Percentiles rank a stretch among this genome's conserved stretches.
phyloP scores from a whole-genome alignment of 2,329 filamentous ascomycete species.

The Elsinoe arachidis region DNA sequence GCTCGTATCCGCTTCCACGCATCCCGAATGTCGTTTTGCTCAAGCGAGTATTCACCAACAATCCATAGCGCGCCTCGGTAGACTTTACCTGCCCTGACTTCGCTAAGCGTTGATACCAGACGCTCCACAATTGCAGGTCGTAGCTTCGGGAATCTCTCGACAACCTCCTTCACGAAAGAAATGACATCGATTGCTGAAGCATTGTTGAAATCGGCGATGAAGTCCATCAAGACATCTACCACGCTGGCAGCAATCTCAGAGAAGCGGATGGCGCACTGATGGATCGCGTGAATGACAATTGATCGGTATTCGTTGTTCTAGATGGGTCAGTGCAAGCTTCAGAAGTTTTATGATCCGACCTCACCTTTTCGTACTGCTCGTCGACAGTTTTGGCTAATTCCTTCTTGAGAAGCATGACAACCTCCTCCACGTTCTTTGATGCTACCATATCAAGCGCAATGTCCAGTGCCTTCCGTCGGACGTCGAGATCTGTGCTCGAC shows the following conservation, averaged over 20 bases:
- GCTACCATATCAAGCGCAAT: constrained; percentile 97
- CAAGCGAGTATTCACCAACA: constrained; percentile 90
- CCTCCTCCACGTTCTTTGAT: constrained; percentile 97
- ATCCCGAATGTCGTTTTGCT: constrained; percentile 87
- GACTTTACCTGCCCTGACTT: constrained; percentile 93
- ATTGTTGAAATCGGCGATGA: constrained; percentile 97
- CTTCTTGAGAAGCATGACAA: constrained; percentile 92
- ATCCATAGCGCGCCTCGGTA: constrained; percentile 97
- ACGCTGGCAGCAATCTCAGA: constrained; percentile 96
- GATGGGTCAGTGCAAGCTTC: constrained; percentile 13
- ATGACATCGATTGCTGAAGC: constrained; percentile 95
- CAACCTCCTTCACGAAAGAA: constrained; percentile 96
- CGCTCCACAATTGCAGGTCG: constrained; percentile 79
- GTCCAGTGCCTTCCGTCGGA: constrained; percentile 79
- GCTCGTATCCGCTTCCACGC: constrained; percentile 94
- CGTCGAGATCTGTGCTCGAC: constrained; percentile 91
- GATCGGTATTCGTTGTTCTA: constrained; percentile 86
- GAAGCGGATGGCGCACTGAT: constrained; percentile 98
- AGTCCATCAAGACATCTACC: constrained; percentile 95
- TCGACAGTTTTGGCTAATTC: constrained; percentile 96
- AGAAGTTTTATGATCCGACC: background rate
- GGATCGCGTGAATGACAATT: constrained; percentile 91
- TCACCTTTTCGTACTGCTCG: constrained; percentile 88
- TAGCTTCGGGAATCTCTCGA: constrained; percentile 92
- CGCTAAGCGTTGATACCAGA: constrained; percentile 79